Evolutionary conservation across 176 grass and related monocot genomes (phyloP).

Genomic region (Musa itinerans): DNA sequence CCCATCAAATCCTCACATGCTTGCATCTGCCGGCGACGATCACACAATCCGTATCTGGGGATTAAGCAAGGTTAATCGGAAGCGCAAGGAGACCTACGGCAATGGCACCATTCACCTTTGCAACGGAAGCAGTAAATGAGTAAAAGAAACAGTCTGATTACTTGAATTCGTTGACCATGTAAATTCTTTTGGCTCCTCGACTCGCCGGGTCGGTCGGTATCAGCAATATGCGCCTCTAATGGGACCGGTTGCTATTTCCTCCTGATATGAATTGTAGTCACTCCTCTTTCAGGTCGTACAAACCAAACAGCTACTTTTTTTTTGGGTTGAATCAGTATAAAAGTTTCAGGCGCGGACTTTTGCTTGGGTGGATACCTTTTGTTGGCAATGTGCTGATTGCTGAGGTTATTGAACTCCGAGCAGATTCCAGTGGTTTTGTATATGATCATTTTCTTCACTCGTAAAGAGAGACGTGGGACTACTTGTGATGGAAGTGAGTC

Average conservation of each 20-base stretch:
- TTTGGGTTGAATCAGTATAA: neutral
- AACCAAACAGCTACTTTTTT: neutral
- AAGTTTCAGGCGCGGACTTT: too few relatives aligned
- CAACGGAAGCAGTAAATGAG: constrained; percentile 57
- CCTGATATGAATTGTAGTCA: neutral
- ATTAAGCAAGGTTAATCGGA: constrained; percentile 35
- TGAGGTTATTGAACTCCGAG: neutral
- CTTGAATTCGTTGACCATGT: neutral
- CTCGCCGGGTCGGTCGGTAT: too few relatives aligned
- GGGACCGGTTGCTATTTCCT: constrained; percentile 11
- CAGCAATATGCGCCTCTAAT: too few relatives aligned
- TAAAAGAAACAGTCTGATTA: neutral
- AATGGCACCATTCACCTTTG: constrained; percentile 57
- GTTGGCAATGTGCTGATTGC: too few relatives aligned
- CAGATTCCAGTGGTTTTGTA: too few relatives aligned
- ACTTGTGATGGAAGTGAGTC: too few relatives aligned
- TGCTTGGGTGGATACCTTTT: too few relatives aligned
- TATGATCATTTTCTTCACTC: too few relatives aligned
- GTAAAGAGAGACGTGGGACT: too few relatives aligned
- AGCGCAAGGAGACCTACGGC: constrained; percentile 49
- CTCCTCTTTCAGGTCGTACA: neutral
- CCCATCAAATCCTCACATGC: constrained; percentile 74
- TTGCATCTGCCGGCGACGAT: constrained; percentile 76
- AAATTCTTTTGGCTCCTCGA: constrained; percentile 1
- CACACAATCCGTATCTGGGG: constrained; percentile 83